These are phyloP conservation scores for Candida chauliodis DNA, from an alignment of 805 yeast species.

Conservation along the genomic window DNA sequence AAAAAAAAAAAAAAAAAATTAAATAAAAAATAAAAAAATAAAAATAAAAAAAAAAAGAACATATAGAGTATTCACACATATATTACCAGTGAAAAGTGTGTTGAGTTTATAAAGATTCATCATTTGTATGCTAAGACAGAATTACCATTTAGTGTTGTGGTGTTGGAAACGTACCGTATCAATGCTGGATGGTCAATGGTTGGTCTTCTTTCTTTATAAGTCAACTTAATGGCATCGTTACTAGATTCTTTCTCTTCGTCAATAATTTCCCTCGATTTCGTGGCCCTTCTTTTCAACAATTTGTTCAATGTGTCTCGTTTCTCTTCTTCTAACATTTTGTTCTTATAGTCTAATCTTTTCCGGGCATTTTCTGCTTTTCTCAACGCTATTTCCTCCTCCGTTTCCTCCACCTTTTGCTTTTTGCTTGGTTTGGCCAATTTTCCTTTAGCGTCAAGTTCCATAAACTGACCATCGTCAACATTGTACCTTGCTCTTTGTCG, in stretches of 20 bases:
- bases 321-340: constrained; percentile 83
- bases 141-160: constrained; percentile 15
- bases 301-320: constrained; percentile 89
- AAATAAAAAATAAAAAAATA: background rate
- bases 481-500: constrained; percentile 47
- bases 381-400: constrained; percentile 80
- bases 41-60: no score
- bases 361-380: constrained; percentile 86
- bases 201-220: constrained; percentile 34
- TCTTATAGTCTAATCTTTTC: constrained; percentile 79
- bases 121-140: constrained; percentile 11
- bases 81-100: background rate
- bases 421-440: constrained; percentile 28
- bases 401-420: constrained; percentile 51
- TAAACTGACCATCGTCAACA: constrained; percentile 20
- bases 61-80: no score
- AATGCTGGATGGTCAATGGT: constrained; percentile 44
- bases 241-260: constrained; percentile 22
- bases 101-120: no score
- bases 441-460: constrained; percentile 24
- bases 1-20: constrained; percentile 4
- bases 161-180: constrained; percentile 29
- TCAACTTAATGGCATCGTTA: constrained; percentile 12
- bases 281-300: constrained; percentile 78
- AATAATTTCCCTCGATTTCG: constrained; percentile 50